Evolutionary conservation across 2,329 filamentous ascomycete species (phyloP), one percentile per base, ranked within the genome.

Genomic region (Botrytis pseudocinerea): DNA sequence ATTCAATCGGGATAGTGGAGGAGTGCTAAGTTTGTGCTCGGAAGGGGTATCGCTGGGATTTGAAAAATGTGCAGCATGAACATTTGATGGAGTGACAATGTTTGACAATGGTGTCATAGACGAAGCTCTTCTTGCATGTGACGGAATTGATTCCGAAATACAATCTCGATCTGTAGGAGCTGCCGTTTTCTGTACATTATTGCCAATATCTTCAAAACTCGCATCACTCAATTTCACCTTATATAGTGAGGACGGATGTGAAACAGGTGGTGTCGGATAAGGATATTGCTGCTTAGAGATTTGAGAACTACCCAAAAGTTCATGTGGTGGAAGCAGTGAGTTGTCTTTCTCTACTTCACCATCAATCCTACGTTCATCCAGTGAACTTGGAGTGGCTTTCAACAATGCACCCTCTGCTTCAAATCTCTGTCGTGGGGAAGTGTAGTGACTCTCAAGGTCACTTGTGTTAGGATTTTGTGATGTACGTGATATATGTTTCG

Each of bases 11-110:
- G 85, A 83, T 76, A 82, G 83, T 82, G 85, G 84, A 83, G 87
- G 84, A 84, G 87, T 83, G 82, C 82, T 83, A 69, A 59, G 40
- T 40, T 40, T 65, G 78, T 87, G 87, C 80, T 85, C 84, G 76
- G 85, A 82, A 80, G 82, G 82, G 82, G 84, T 85, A 79, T 86
- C 85, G 80, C 86, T 87, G 76, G 91, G 91, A 75, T 91, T 92
- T 78, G 91, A 93, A 77, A 93, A 87, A 82, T 93, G 89, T 77
- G 86, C 85, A 81, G 90, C 91, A 83, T 89, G 86, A 79, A 92
- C 89, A 79, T 85, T 85, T 73, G 86, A 87, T 78, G 88, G 88
- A 77, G 88, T 89, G 78, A 91, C 87, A 79, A 91, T 85, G 80
- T 87, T 89, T 77, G 90, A 89, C 78, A 92, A 84, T 77, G 92